phyloP scores from a whole-genome alignment of 208 protist species.

The Leptomonas pyrrhocoris region DNA sequence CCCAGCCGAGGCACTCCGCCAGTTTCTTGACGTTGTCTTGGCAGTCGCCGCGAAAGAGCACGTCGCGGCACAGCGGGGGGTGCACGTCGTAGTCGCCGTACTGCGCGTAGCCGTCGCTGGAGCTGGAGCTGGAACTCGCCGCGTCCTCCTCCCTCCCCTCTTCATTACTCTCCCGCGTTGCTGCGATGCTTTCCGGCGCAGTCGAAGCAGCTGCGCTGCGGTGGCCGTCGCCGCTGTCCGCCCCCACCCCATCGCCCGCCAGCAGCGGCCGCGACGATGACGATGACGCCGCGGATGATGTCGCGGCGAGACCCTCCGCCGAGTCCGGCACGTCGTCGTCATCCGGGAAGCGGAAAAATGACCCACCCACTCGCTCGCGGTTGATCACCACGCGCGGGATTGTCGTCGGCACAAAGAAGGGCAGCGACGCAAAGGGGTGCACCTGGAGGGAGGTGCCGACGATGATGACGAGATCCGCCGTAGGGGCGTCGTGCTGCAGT shows the following conservation, averaged over 20 bases:
- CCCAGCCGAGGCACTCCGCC: slow-evolving; percentile 54
- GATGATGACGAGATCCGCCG: slow-evolving; percentile 92
- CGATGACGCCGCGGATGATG: slow-evolving; percentile 3
- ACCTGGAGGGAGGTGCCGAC: slow-evolving; percentile 96
- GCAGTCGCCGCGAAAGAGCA: slow-evolving; percentile 83
- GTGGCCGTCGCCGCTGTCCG: neutral
- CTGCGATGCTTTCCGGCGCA: neutral
- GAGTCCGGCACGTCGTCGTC: slow-evolving; percentile 26
- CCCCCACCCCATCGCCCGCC: too few species aligned
- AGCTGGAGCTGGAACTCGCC: slow-evolving; percentile 31
- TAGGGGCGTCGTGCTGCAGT: slow-evolving; percentile 65
- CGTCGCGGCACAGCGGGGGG: slow-evolving; percentile 48
- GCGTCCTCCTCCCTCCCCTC: slow-evolving; percentile 7
- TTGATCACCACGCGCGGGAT: slow-evolving; percentile 94
- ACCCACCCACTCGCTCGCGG: slow-evolving; percentile 69
- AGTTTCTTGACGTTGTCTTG: slow-evolving; percentile 57
- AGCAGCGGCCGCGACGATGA: neutral
- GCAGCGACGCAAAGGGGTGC: slow-evolving; percentile 91
- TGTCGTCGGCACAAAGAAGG: slow-evolving; percentile 44
- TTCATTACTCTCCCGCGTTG: neutral
- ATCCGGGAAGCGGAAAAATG: slow-evolving; percentile 73
- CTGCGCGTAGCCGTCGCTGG: slow-evolving; percentile 65
- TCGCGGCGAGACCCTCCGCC: neutral
- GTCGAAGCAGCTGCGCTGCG: neutral
- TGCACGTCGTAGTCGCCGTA: slow-evolving; percentile 36